Evolutionary conservation across 2,329 filamentous ascomycete species (phyloP).

Genomic region (Plectosphaerella sp.): DNA sequence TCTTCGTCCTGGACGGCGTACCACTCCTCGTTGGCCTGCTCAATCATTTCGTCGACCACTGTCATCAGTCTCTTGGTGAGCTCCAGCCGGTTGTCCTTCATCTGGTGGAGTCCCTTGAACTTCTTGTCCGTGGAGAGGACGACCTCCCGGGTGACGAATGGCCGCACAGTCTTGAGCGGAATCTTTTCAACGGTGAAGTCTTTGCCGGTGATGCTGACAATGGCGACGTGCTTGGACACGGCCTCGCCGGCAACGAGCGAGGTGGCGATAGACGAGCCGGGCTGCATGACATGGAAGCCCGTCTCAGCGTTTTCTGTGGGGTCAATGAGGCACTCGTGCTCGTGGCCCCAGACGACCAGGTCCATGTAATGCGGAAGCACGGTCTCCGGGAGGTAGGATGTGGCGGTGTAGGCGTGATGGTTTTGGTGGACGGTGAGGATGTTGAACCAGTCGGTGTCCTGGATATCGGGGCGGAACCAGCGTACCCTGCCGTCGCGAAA

Average conservation of each 20-base stretch:
- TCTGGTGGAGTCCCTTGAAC: slow-evolving; percentile 73
- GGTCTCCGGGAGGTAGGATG: slow-evolving; percentile 89
- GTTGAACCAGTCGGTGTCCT: slow-evolving; percentile 92
- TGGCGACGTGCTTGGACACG: slow-evolving; percentile 83
- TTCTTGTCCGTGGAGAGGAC: slow-evolving; percentile 69
- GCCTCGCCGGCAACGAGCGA: slow-evolving; percentile 88
- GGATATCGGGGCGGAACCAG: slow-evolving; percentile 79
- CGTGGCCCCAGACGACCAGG: slow-evolving; percentile 92
- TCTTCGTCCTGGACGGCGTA: slow-evolving; percentile 66
- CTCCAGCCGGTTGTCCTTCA: slow-evolving; percentile 77
- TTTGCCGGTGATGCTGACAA: slow-evolving; percentile 77
- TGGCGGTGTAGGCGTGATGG: slow-evolving; percentile 85
- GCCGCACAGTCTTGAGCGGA: slow-evolving; percentile 80
- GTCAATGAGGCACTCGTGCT: slow-evolving; percentile 92
- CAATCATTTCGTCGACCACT: slow-evolving; percentile 82
- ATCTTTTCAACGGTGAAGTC: slow-evolving; percentile 78
- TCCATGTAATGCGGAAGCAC: slow-evolving; percentile 90
- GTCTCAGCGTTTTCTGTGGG: slow-evolving; percentile 80
- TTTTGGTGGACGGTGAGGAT: slow-evolving; percentile 94
- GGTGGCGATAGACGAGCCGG: slow-evolving; percentile 92
- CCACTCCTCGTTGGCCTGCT: slow-evolving; percentile 80
- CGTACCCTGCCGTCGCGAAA: slow-evolving; percentile 92
- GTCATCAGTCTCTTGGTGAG: slow-evolving; percentile 72
- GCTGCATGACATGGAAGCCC: slow-evolving; percentile 94
- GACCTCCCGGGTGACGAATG: slow-evolving; percentile 84